A percentile compares a stretch with the other conserved stretches of the same genome.
Evolutionary conservation across 768 basidiomycete genomes (phyloP).

Genomic region (Trametes elegans): DNA sequence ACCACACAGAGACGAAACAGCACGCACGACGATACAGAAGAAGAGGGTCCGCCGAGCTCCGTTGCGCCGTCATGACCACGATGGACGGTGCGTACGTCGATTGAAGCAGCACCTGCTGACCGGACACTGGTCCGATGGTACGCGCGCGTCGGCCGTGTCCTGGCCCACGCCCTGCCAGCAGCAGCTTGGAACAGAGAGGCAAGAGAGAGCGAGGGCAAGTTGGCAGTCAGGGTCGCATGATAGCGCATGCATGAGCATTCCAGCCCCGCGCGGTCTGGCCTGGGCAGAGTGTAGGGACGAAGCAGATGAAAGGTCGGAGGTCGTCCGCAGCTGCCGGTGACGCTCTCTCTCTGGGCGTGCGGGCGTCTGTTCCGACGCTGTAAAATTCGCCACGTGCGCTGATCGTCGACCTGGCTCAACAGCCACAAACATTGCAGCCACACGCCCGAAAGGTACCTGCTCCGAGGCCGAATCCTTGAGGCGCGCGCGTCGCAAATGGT

Average conservation of each 20-base stretch:
- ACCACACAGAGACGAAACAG: background rate
- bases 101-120: constrained; percentile 4
- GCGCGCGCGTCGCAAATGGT: background rate
- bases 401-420: constrained; percentile 6
- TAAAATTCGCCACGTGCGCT: constrained; percentile 24
- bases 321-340: constrained; percentile 6
- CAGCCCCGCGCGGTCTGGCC: constrained; percentile 19
- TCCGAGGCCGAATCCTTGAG: background rate
- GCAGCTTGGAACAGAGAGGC: constrained; percentile 44
- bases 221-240: constrained; percentile 35
- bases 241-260: constrained; percentile 40
- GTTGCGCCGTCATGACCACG: background rate
- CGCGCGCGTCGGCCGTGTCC: constrained; percentile 25
- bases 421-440: constrained; percentile 5
- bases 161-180: constrained; percentile 46
- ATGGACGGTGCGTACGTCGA: background rate
- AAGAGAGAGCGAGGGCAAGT: constrained; percentile 30
- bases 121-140: constrained; percentile 18
- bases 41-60: constrained; percentile 2
- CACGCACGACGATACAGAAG: constrained; percentile 7
- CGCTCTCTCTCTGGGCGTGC: background rate
- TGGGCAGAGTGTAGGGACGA: constrained; percentile 1
- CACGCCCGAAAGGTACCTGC: background rate
- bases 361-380: background rate
- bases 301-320: background rate